Evolutionary conservation across 2,329 filamentous ascomycete species (phyloP).

Genomic region (Furcasterigmium sp.): DNA sequence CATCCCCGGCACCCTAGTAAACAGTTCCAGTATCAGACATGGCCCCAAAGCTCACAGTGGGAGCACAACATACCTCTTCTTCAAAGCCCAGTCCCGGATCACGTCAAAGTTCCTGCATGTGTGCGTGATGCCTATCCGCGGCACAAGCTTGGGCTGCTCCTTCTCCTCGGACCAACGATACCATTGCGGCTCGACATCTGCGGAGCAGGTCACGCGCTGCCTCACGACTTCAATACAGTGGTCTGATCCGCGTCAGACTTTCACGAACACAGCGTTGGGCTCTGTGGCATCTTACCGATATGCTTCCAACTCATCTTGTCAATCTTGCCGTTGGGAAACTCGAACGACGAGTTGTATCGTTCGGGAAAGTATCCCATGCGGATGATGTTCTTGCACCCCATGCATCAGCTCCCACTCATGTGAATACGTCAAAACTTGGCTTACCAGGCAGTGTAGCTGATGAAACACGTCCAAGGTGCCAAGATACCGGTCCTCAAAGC

Average conservation of each 20-base stretch:
- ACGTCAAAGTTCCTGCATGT: not conserved
- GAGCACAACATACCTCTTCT: not conserved
- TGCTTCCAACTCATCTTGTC: slow-evolving; percentile 1
- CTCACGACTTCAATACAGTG: not conserved
- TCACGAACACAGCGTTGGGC: too few species aligned
- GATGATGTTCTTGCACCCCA: not conserved
- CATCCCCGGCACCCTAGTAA: not conserved
- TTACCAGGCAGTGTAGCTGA: slow-evolving; percentile 1
- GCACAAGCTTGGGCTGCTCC: not conserved
- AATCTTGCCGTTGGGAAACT: not conserved
- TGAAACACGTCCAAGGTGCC: not conserved
- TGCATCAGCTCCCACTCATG: not conserved
- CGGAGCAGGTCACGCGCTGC: not conserved
- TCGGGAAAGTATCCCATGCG: not conserved
- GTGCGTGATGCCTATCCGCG: not conserved
- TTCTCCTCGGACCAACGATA: not conserved
- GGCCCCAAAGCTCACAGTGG: not conserved
- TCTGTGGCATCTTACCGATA: not conserved
- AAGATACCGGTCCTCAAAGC: not conserved
- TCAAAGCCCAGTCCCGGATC: not conserved
- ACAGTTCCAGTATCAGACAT: too few species aligned
- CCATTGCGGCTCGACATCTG: not conserved
- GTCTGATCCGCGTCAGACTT: not conserved
- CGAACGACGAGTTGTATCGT: not conserved
- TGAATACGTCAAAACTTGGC: not conserved